Percentiles rank a stretch among this genome's conserved stretches.
phyloP scores from a whole-genome alignment of 1,139 yeast genomes.

The Taphrina pruni region DNA sequence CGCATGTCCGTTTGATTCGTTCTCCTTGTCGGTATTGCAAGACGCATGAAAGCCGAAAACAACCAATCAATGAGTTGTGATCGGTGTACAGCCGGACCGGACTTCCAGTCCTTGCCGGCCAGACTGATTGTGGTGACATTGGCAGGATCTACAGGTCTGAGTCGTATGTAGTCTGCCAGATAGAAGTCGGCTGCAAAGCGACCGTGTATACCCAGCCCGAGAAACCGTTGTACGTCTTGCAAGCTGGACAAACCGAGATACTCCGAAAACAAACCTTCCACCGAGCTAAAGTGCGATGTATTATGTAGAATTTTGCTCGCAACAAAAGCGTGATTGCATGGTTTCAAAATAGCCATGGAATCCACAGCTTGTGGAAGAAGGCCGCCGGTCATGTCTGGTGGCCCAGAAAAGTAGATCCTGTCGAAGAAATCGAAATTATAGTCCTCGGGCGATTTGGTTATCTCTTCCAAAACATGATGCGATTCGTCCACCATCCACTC shows the following conservation, averaged over 20 bases:
- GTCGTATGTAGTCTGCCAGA: conserved; percentile 15
- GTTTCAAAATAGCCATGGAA: conserved; percentile 17
- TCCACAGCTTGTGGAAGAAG: conserved; percentile 30
- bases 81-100: conserved; percentile 23
- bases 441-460: conserved; percentile 31
- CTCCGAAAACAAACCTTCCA: conserved; percentile 17
- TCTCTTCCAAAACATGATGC: conserved; percentile 23
- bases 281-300: conserved; percentile 20
- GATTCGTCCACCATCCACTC: conserved; percentile 38
- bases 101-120: conserved; percentile 30
- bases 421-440: conserved; percentile 33
- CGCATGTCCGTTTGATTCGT: conserved; percentile 1
- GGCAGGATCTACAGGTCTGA: conserved; percentile 32
- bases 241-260: conserved; percentile 5
- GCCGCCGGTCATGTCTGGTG: conserved; percentile 30
- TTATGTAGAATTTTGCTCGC: conserved; percentile 29
- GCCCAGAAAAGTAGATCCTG: conserved; percentile 24
- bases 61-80: conserved; percentile 32
- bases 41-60: conserved; percentile 13
- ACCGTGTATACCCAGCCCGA: conserved; percentile 28
- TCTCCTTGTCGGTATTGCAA: conserved; percentile 29
- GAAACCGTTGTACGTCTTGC: conserved; percentile 23
- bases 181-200: conserved; percentile 4
- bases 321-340: conserved; percentile 25
- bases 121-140: conserved; percentile 15